Conservation (phyloP, 805 yeast genomes). For the Myxozyma melibiosi region DNA sequence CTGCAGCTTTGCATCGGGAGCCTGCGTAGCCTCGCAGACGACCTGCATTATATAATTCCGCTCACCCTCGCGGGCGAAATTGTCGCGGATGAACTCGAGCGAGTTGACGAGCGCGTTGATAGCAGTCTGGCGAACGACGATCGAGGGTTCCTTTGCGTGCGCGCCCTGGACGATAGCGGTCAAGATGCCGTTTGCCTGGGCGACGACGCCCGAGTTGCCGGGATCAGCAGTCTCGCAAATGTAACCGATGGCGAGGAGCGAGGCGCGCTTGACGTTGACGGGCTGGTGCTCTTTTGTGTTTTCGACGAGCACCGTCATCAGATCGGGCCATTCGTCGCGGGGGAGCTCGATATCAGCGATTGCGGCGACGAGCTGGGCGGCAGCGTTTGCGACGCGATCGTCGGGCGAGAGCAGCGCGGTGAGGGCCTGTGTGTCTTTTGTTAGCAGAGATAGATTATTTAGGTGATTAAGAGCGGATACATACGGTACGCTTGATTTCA, state of each 20-base stretch:
- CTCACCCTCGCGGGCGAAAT: conserved; percentile 92
- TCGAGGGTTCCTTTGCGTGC: conserved; percentile 73
- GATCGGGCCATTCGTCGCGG: conserved; percentile 80
- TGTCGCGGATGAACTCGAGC: conserved; percentile 80
- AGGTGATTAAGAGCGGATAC: conserved; percentile 27
- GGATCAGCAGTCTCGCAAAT: conserved; percentile 96
- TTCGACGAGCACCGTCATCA: conserved; percentile 80
- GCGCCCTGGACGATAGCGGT: conserved; percentile 98
- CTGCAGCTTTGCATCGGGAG: conserved; percentile 76
- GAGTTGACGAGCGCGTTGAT: conserved; percentile 89
- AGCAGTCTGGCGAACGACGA: conserved; percentile 82
- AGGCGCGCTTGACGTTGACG: conserved; percentile 79
- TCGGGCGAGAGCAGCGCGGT: conserved; percentile 64
- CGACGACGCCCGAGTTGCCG: conserved; percentile 67
- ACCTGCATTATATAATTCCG: conserved; percentile 98
- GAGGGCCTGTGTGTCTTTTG: conserved; percentile 48
- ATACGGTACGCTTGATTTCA: conserved; percentile 60
- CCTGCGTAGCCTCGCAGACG: conserved; percentile 98
- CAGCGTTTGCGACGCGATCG: conserved; percentile 79
- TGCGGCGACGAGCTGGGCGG: conserved; percentile 94
- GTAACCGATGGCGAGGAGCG: conserved; percentile 87
- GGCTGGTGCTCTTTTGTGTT: conserved; percentile 81
- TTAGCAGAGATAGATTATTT: neutral
- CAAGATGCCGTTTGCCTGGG: conserved; percentile 87
- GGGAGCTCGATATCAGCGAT: conserved; percentile 96